Evolutionary conservation across 495 filamentous ascomycete species (phyloP).

Genomic region (Penicillium cosmopolitanum): DNA sequence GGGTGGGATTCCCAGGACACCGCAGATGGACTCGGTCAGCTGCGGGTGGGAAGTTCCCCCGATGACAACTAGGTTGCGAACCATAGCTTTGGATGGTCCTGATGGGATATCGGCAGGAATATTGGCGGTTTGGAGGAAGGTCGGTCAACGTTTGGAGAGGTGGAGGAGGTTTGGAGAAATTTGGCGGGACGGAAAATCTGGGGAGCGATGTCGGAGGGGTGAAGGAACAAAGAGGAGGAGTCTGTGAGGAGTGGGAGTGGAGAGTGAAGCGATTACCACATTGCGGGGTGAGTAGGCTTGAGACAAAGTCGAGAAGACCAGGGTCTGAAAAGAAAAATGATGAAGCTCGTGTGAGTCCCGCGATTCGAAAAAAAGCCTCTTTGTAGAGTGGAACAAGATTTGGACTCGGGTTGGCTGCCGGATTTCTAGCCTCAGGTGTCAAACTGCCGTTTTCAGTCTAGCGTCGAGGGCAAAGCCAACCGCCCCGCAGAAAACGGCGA

Average conservation of each 20-base stretch:
- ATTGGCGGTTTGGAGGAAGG: constrained; percentile 10
- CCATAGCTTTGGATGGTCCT: constrained; percentile 59
- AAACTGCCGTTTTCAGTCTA: constrained; percentile 36
- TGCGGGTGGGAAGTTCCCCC: constrained; percentile 90
- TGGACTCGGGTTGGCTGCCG: constrained; percentile 27
- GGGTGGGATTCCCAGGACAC: constrained; percentile 79
- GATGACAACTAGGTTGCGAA: constrained; percentile 93
- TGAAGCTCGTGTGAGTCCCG: constrained; percentile 40
- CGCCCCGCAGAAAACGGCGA: constrained; percentile 19
- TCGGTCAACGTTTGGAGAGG: constrained; percentile 18
- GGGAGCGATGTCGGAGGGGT: constrained; percentile 32
- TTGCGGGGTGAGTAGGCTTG: constrained; percentile 26
- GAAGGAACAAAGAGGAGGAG: constrained; percentile 18
- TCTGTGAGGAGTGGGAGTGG: constrained; percentile 17
- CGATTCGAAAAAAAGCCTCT: constrained; percentile 43
- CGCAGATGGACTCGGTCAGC: constrained; percentile 83
- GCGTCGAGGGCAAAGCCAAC: constrained; percentile 25
- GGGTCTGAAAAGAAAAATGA: constrained; percentile 33
- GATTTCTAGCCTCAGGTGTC: constrained; percentile 24
- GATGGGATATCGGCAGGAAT: constrained; percentile 13
- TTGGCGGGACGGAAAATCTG: constrained; percentile 41
- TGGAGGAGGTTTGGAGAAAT: constrained; percentile 36
- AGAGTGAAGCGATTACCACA: constrained; percentile 41
- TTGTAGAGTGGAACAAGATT: constrained; percentile 34
- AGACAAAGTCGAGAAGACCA: constrained; percentile 21